These are phyloP conservation scores for Pythium plurisporium DNA, from an alignment of 352 stramenopile species.

Conservation along the genomic window DNA sequence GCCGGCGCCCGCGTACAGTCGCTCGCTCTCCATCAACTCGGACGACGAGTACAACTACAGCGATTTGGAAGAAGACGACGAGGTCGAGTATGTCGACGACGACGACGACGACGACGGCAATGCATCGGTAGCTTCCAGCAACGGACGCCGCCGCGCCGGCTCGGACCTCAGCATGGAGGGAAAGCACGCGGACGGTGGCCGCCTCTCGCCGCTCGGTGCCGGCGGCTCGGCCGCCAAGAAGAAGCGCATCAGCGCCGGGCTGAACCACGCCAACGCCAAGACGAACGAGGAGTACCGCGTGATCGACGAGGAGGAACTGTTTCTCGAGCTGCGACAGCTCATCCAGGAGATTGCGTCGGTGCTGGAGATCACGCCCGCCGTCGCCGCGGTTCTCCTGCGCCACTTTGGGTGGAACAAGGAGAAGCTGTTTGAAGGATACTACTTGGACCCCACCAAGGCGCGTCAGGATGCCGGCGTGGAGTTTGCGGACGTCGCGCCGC, in stretches of 20 bases:
- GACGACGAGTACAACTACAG: conserved; percentile 86
- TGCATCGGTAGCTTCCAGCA: conserved; percentile 24
- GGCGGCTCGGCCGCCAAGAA: conserved; percentile 57
- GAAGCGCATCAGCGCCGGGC: conserved; percentile 49
- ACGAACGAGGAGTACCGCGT: conserved; percentile 66
- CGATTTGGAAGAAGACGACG: conserved; percentile 56
- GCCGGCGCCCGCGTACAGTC: conserved; percentile 18
- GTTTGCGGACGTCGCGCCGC: conserved; percentile 37
- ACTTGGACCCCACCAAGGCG: conserved; percentile 57
- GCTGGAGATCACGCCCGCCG: conserved; percentile 56
- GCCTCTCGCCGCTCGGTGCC: conserved; percentile 34
- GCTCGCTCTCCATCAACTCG: conserved; percentile 45
- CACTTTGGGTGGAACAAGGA: conserved; percentile 90
- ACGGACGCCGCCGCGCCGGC: conserved; percentile 7
- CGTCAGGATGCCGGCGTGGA: conserved; percentile 53
- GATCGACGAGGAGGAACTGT: conserved; percentile 80
- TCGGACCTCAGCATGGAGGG: conserved; percentile 28
- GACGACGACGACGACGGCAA: conserved; percentile 65
- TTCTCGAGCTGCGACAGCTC: conserved; percentile 52
- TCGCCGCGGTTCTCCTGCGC: conserved; percentile 73
- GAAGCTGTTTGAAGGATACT: conserved; percentile 87
- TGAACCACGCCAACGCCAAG: conserved; percentile 23
- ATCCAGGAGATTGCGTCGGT: conserved; percentile 75
- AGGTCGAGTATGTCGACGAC: conserved; percentile 45
- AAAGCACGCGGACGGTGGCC: conserved; percentile 25